These are phyloP conservation scores for Vigna nakashimae DNA, from an alignment of 306 rosid genomes.

Conservation along the genomic window DNA sequence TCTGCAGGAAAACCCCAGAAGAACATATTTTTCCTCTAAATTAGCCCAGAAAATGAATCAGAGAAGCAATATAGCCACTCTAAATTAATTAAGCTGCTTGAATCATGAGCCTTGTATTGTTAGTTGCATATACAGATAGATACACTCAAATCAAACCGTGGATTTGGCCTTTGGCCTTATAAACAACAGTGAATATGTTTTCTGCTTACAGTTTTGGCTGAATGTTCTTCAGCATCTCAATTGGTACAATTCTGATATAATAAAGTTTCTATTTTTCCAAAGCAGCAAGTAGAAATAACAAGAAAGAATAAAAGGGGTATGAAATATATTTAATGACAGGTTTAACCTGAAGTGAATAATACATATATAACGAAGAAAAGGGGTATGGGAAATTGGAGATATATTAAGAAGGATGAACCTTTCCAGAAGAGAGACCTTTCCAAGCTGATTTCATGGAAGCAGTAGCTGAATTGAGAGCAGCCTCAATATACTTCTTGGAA, in stretches of 20 bases:
- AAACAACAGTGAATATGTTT: neutral
- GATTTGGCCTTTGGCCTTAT: neutral
- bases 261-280: constrained; percentile 1
- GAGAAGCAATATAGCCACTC: neutral
- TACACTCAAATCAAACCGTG: neutral
- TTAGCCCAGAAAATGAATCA: neutral
- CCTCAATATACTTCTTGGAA: constrained; percentile 78
- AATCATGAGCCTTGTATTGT: neutral
- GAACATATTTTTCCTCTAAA: neutral
- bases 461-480: constrained; percentile 76
- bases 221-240: neutral
- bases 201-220: neutral
- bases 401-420: constrained; percentile 85
- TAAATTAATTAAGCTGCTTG: neutral
- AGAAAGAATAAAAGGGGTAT: neutral
- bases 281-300: neutral
- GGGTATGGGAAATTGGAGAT: neutral
- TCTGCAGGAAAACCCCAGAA: too few species aligned
- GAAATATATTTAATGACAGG: neutral
- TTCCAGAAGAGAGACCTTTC: constrained; percentile 75
- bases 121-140: constrained; percentile 3
- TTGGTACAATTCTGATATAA: constrained; percentile 25
- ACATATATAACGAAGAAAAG: neutral
- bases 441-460: constrained; percentile 93
- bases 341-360: neutral